Conservation (phyloP, 345 rosid species). For the Bruguiera parviflora region DNA sequence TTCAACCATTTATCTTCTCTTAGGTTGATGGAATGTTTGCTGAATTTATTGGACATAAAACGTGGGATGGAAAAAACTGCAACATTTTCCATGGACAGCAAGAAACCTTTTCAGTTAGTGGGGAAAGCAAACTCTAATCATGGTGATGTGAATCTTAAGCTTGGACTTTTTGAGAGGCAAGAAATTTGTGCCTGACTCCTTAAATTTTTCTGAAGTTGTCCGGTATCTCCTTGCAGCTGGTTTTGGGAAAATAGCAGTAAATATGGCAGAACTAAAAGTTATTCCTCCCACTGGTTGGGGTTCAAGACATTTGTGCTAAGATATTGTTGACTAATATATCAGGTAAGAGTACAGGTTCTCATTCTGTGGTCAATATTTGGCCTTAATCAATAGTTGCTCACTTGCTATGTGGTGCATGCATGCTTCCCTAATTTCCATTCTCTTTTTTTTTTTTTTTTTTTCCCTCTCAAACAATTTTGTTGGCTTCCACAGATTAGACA, state of each 20-base stretch:
- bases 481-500: constrained; percentile 67
- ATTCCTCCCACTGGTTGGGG: too few species aligned
- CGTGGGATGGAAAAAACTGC: constrained; percentile 95
- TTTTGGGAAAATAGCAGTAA: too few species aligned
- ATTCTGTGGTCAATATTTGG: too few species aligned
- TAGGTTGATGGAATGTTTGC: constrained; percentile 99
- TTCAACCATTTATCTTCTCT: constrained; percentile 12
- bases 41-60: constrained; percentile 93
- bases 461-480: background rate
- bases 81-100: constrained; percentile 88
- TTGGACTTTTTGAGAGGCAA: constrained; percentile 93
- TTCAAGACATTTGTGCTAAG: too few species aligned
- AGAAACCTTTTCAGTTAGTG: constrained; percentile 89
- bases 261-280: too few species aligned
- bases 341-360: too few species aligned
- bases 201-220: background rate
- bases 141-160: constrained; percentile 92
- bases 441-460: background rate
- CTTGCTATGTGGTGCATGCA: too few species aligned
- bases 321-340: too few species aligned
- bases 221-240: too few species aligned
- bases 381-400: background rate
- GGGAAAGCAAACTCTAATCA: constrained; percentile 93
- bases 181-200: too few species aligned
- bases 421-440: background rate